phyloP scores from a whole-genome alignment of 345 rosid species.

The Cardamine occulta region DNA sequence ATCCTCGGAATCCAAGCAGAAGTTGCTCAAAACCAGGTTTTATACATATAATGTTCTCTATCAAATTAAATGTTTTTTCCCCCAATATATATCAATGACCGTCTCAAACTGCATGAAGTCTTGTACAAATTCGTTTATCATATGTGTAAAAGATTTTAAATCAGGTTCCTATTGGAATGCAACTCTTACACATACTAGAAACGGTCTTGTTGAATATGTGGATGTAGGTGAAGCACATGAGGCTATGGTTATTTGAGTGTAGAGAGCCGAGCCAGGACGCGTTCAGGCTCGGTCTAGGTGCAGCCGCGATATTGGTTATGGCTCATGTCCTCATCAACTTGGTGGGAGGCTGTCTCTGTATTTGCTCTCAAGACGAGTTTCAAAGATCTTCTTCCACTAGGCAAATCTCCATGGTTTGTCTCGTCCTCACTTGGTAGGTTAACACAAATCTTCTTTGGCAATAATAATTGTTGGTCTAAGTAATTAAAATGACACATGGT shows the following conservation, averaged over 20 bases:
- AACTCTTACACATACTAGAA: neutral
- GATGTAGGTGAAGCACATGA: constrained; percentile 74
- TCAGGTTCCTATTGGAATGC: neutral
- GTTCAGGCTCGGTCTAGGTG: constrained; percentile 75
- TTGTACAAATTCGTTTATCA: neutral
- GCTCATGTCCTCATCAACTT: constrained; percentile 77
- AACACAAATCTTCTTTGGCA: neutral
- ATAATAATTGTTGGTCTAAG: neutral
- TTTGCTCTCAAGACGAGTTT: constrained; percentile 87
- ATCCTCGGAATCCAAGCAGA: constrained; percentile 93
- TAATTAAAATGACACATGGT: constrained; percentile 7
- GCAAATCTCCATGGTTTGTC: constrained; percentile 76
- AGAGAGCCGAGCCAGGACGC: constrained; percentile 86
- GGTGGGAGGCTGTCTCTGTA: constrained; percentile 80
- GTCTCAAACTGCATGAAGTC: neutral
- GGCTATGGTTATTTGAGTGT: constrained; percentile 88
- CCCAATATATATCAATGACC: neutral
- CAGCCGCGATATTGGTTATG: constrained; percentile 62
- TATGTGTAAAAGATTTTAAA: no score
- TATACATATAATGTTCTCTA: neutral
- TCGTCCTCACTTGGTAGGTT: constrained; percentile 76
- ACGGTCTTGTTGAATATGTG: neutral
- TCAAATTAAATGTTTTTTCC: neutral
- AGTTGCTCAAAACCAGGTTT: constrained; percentile 77
- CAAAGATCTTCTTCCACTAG: constrained; percentile 63